Evolutionary conservation across 225 moss, liverwort and hornwort species (phyloP).

Genomic region (Pseudisothecium myosuroides): DNA sequence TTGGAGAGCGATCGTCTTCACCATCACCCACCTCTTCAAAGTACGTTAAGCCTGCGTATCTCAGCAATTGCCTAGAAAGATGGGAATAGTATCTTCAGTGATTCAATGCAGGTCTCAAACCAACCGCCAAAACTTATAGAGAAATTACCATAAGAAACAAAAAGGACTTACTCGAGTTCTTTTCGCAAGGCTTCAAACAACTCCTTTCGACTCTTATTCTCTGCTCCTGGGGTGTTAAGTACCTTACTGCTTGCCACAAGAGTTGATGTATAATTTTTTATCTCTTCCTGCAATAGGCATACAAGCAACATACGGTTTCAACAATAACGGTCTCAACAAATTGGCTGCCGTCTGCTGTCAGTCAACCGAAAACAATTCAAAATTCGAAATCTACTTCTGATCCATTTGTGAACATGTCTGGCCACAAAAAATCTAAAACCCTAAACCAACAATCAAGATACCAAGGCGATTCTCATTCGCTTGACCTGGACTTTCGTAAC

Average conservation of each 20-base stretch:
- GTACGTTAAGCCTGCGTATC: not conserved
- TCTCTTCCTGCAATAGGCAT: constrained; percentile 47
- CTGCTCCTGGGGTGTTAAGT: constrained; percentile 55
- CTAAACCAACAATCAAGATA: not conserved
- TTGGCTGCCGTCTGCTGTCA: not conserved
- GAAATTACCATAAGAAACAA: not conserved
- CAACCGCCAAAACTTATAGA: not conserved
- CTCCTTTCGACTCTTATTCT: constrained; percentile 61
- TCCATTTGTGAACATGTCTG: not conserved
- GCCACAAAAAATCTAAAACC: not conserved
- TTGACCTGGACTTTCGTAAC: not conserved
- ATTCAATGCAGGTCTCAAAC: not conserved
- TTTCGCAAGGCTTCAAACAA: constrained; percentile 75
- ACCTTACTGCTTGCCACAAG: constrained; percentile 64
- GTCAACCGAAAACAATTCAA: not conserved
- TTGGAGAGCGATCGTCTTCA: not conserved
- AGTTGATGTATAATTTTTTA: constrained; percentile 48
- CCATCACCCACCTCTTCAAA: not conserved
- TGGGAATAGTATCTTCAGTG: not conserved
- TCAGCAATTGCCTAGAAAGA: not conserved
- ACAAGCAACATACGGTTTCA: not conserved
- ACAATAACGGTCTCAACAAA: not conserved
- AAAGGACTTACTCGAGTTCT: constrained; percentile 53
- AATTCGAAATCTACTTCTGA: not conserved
- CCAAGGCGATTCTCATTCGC: not conserved